Conservation (phyloP, 139 green algal species). For the Penium margaritaceum region DNA sequence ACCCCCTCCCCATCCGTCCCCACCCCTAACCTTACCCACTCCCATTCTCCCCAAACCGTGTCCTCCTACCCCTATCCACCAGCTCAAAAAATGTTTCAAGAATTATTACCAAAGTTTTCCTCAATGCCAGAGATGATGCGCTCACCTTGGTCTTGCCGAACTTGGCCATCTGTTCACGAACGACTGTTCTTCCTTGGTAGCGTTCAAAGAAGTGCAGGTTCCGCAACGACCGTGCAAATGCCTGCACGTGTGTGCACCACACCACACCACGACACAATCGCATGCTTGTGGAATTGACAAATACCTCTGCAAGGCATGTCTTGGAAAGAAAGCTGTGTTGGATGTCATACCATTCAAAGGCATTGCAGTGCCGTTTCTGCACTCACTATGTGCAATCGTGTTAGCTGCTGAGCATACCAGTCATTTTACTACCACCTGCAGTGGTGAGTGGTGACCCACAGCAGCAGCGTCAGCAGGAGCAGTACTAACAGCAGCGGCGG, state of each 20-base stretch:
- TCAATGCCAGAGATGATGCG: too few species aligned
- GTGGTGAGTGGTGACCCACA: not conserved
- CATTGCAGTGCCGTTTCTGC: not conserved
- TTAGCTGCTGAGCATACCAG: not conserved
- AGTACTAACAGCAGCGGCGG: too few species aligned
- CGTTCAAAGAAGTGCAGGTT: constrained; percentile 47
- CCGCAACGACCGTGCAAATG: constrained; percentile 42
- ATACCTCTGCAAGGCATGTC: too few species aligned
- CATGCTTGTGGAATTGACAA: too few species aligned
- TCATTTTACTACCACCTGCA: not conserved
- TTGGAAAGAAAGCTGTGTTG: not conserved
- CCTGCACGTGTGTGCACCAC: constrained; percentile 28
- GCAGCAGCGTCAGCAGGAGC: not conserved
- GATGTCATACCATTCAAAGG: not conserved
- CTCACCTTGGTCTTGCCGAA: constrained; percentile 49
- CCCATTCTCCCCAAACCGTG: too few species aligned
- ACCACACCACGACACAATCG: too few species aligned
- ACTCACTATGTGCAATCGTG: not conserved
- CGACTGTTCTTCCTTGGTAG: constrained; percentile 48
- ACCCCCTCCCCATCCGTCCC: too few species aligned
- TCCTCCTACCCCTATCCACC: too few species aligned
- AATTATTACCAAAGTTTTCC: too few species aligned
- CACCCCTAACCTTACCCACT: too few species aligned
- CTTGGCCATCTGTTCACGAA: constrained; percentile 36
- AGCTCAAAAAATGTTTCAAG: too few species aligned